Conservation (phyloP, 2,329 filamentous ascomycete genomes). For the Daldinia eschscholtzii region DNA sequence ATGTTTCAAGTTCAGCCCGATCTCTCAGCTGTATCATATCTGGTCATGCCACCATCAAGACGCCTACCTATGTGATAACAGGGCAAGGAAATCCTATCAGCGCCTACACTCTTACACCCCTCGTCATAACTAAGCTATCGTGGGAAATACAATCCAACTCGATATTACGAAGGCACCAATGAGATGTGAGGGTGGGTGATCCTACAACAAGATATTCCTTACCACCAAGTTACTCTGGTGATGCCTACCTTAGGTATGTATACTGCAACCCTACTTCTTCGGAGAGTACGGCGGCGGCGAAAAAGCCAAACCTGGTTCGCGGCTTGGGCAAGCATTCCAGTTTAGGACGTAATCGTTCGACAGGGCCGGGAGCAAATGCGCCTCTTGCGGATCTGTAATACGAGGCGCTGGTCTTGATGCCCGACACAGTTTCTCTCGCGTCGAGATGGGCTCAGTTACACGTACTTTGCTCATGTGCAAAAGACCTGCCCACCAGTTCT, state of each 20-base stretch:
- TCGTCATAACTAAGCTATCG: neutral
- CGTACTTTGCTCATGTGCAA: conserved; percentile 6
- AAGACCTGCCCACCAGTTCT: neutral
- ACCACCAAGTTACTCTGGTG: conserved; percentile 7
- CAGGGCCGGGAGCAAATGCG: neutral
- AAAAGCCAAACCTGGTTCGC: conserved; percentile 25
- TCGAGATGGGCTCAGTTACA: conserved; percentile 5
- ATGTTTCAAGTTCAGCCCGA: conserved; percentile 10
- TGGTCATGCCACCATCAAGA: neutral
- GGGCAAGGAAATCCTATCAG: too few species aligned
- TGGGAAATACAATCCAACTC: neutral
- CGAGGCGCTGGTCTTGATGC: conserved; percentile 6
- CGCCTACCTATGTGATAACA: neutral
- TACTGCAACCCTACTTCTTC: conserved; percentile 24
- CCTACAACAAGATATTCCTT: conserved; percentile 13
- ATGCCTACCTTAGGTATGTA: neutral
- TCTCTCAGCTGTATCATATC: conserved; percentile 17
- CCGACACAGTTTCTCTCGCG: neutral
- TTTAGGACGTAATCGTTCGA: conserved; percentile 12
- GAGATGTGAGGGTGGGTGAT: neutral
- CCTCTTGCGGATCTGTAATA: neutral
- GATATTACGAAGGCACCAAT: conserved; percentile 5
- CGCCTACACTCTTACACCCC: neutral
- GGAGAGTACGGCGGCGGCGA: conserved; percentile 3
- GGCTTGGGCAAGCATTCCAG: conserved; percentile 16